These are phyloP conservation scores for Cercospora citrullina DNA, from an alignment of 2,329 filamentous ascomycete species.

Conservation along the genomic window DNA sequence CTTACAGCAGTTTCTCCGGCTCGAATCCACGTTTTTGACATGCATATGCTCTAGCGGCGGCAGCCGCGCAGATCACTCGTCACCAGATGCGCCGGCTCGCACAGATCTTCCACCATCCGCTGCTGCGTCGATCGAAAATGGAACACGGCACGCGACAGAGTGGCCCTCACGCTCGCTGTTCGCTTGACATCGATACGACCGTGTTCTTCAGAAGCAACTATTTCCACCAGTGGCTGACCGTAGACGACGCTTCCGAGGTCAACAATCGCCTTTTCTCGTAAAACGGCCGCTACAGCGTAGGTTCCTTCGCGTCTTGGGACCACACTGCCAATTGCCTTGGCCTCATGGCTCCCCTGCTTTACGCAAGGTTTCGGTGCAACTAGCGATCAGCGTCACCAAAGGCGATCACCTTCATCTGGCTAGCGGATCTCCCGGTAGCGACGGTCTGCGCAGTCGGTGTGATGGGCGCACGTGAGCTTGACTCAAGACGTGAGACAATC, in stretches of 20 bases:
- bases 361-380: constrained; percentile 14
- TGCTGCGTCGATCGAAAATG: constrained; percentile 1
- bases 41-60: constrained; percentile 8
- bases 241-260: not conserved
- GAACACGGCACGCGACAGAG: constrained; percentile 8
- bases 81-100: constrained; percentile 5
- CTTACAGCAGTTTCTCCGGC: constrained; percentile 10
- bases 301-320: constrained; percentile 8
- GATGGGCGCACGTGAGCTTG: not conserved
- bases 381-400: constrained; percentile 16
- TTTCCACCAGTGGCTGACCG: not conserved
- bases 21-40: constrained; percentile 13
- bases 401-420: constrained; percentile 13
- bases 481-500: not conserved
- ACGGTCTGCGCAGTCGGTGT: not conserved
- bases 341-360: constrained; percentile 15
- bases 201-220: not conserved
- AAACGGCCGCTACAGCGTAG: not conserved
- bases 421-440: constrained; percentile 13
- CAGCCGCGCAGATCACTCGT: constrained; percentile 19
- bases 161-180: not conserved
- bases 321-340: constrained; percentile 14
- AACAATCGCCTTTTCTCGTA: not conserved
- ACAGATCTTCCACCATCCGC: constrained; percentile 4
- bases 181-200: not conserved